A percentile compares a stretch with the other conserved stretches of the same genome.
Conservation (phyloP, 345 rosid genomes). For the Bruguiera sexangula region DNA sequence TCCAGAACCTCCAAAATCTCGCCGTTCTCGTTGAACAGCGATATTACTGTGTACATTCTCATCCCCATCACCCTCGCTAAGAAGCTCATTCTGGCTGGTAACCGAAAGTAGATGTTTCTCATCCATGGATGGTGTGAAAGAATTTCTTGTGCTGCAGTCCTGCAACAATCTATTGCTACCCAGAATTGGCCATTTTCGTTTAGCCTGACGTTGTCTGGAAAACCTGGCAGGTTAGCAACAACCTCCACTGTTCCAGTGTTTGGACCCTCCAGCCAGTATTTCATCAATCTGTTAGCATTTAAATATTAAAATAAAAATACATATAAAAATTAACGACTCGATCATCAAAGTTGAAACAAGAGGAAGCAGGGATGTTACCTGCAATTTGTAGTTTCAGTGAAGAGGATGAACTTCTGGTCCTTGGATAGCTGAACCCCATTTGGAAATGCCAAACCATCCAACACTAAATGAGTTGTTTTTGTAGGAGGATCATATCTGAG, state of each 20-base stretch:
- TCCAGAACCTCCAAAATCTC: slow-evolving; percentile 76
- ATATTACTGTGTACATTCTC: slow-evolving; percentile 85
- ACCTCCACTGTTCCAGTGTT: slow-evolving; percentile 41
- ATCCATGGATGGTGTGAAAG: slow-evolving; percentile 80
- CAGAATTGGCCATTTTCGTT: slow-evolving; percentile 81
- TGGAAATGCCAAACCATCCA: slow-evolving; percentile 90
- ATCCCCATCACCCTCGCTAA: slow-evolving; percentile 82
- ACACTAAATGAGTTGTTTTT: slow-evolving; percentile 62
- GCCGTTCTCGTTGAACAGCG: slow-evolving; percentile 57
- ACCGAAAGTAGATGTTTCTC: slow-evolving; percentile 64
- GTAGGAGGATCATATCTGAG: slow-evolving; percentile 88
- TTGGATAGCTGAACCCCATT: slow-evolving; percentile 81
- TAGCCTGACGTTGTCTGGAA: slow-evolving; percentile 84
- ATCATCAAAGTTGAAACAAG: not conserved
- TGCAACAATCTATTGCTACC: slow-evolving; percentile 96
- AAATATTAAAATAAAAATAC: not conserved
- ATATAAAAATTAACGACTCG: not conserved
- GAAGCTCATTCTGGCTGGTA: slow-evolving; percentile 61
- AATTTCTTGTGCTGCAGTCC: slow-evolving; percentile 76
- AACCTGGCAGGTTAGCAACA: slow-evolving; percentile 77
- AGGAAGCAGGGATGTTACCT: slow-evolving; percentile 35
- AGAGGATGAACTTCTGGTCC: slow-evolving; percentile 78
- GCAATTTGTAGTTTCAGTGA: slow-evolving; percentile 93
- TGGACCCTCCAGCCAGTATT: slow-evolving; percentile 89
- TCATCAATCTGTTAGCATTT: slow-evolving; percentile 54